These are phyloP conservation scores for Hericium rajendrae DNA, from an alignment of 768 basidiomycete species.

Conservation along the genomic window DNA sequence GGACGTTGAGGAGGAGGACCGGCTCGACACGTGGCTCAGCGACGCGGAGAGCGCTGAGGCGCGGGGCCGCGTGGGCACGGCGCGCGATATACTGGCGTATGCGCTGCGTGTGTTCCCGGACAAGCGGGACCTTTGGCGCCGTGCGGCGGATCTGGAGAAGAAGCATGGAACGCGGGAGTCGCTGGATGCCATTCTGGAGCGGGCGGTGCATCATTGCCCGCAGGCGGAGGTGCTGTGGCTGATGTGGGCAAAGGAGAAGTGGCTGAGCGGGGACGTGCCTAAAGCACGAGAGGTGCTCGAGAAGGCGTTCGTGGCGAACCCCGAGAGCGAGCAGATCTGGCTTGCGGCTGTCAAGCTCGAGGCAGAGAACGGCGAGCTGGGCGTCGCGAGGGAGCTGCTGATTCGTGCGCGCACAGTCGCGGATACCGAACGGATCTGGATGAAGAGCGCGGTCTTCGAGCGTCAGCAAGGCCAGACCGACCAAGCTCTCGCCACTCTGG, in stretches of 20 bases:
- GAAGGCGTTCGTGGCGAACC: constrained; percentile 86
- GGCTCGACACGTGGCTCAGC: constrained; percentile 80
- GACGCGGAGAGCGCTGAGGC: constrained; percentile 81
- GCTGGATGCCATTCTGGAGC: constrained; percentile 69
- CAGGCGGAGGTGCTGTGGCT: constrained; percentile 96
- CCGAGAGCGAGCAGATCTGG: constrained; percentile 97
- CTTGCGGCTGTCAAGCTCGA: constrained; percentile 95
- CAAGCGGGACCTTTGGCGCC: constrained; percentile 75
- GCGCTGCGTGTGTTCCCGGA: constrained; percentile 89
- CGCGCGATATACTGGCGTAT: constrained; percentile 84
- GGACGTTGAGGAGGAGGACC: constrained; percentile 93
- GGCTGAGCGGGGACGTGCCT: constrained; percentile 81
- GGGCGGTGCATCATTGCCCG: constrained; percentile 85
- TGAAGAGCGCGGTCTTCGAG: constrained; percentile 96
- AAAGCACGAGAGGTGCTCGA: constrained; percentile 87
- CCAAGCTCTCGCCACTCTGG: constrained; percentile 65
- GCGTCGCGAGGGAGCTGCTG: constrained; percentile 77
- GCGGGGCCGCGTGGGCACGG: constrained; percentile 69
- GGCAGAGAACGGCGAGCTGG: constrained; percentile 88
- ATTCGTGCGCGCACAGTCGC: constrained; percentile 85
- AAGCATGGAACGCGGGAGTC: constrained; percentile 78
- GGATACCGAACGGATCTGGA: constrained; percentile 96
- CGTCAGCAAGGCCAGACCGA: constrained; percentile 74
- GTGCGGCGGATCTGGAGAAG: constrained; percentile 91
- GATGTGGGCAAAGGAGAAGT: constrained; percentile 97